Evolutionary conservation across 1,284 basidiomycete species (phyloP), one percentile per base, ranked within the genome.

Genomic region (Leccinum subrobustum): DNA sequence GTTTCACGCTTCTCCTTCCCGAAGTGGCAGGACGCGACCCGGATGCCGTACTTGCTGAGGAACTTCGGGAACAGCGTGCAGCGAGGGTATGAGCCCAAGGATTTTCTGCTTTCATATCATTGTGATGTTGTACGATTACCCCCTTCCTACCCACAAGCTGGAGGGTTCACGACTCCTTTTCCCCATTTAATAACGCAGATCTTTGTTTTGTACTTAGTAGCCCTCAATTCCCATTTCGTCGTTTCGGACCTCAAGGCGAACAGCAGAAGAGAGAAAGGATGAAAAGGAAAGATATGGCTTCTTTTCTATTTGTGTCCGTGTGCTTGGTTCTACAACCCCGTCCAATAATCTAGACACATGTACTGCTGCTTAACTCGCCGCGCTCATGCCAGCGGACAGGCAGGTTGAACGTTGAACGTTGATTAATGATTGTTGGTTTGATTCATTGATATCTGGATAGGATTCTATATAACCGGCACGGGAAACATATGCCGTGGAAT

Each of bases 1-100:
- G 72, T 23, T 85, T 85, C 65, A 89, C 89, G 4, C 78, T 92
- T n/a, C 81, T 93, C 54, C 80, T 92, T 5, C 90, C 91, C 27
- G 92, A 95, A 75, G 92, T 92, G 47, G 87, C 83, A 67, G 86
- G 82, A 39, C 83, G 86, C 64, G 86, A 91, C 58, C 86, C 92
- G 14, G 92, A 94, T 69, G 76, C 84, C 12, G 68, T 89, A 14
- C 76, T 84, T 48, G 81, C 80, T 2, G 76, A 82, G 66, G 87
- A 89, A 72, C 73, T 85, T 14, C 72, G 73, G 25, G 77, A 74
- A 58, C 63, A 72, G 9, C 64, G 50, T 5, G 2, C n/a, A 7
- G 23, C 1, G 2, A 18, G n/a, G 2, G 35, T n/a, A 48, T 66
- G 51, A 68, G 11, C 1, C 18, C 6, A 14, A 3, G 18, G 35